Base-by-base conservation (phyloP, 2,329 filamentous ascomycete species). In the Sordariomycetes sp. region DNA sequence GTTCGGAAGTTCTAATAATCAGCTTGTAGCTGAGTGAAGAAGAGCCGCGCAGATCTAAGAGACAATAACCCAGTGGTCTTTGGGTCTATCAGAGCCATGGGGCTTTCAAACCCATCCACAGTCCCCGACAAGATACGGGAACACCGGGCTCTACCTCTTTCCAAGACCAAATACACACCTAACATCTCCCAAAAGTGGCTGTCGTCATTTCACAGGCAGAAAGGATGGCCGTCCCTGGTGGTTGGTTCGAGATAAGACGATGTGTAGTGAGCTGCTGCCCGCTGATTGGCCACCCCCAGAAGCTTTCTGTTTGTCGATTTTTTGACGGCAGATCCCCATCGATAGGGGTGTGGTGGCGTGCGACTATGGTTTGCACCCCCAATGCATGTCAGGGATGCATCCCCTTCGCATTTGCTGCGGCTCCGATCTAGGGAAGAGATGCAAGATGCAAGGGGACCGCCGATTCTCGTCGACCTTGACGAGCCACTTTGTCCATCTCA, bases 231-330 rank as follows among this genome's bases (percentile, higher is more conserved):
- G 20, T 25, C 32, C 42, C 17, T 39, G 22, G 25, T 58, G 36
- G 39, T 36, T 48, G 52, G 56, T 17, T 28, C 39, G 13, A 55
- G 56, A 58, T 58, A 58, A 58, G 56, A 32, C 10, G 24, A 45
- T 42, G 35, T 12, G 20, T 39, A 39, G 51, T 17, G 56, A n/a
- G 13, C 10, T 6, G 20, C 28, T 51, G 2, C 10, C 22, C 28
- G 28, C 34, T 58, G 56, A 58, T 58, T 58, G 56, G 56, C 45
- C 42, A 17, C 28, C 3, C 34, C 34, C 10, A n/a, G 17, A 35
- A 54, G 42, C 52, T 58, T 58, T 54, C 56, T 55, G 28, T 54
- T 61, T 69, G 67, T 68, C 65, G 64, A 70, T 69, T 68, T 58
- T 66, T 67, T 69, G 62, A 69, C 66, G 65, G 59, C 61, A 20